Base-by-base conservation (phyloP, 495 filamentous ascomycete genomes). In the Podospora comata region DNA sequence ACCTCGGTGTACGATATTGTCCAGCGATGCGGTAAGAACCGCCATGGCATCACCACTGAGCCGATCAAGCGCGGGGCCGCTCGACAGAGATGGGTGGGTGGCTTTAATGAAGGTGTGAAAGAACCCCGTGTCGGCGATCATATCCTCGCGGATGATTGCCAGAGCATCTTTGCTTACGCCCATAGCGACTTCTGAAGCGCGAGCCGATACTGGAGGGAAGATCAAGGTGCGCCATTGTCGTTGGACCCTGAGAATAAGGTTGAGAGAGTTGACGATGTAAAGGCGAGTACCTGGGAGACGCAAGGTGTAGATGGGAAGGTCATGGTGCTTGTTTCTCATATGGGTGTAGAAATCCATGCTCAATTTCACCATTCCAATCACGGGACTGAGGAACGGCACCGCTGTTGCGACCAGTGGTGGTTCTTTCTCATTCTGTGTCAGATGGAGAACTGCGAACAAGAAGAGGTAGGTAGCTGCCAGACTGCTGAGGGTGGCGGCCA, bases 301-400 rank as follows among this genome's bases (percentile, higher is more conserved):
- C 0, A 75, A 60, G 1, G 72, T 77, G 54, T 75, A 77, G 34
- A 78, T 78, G n/a, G 76, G 74, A 0, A 73, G 55, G 59, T 74
- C 72, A 58, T 71, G 72, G 20, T 26, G 60, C 58, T 15, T 61
- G 15, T 1, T 58, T 27, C 68, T 67, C 39, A 76, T 28, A 5
- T 64, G 64, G 9, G 64, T 67, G 60, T 72, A 68, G 65, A 68
- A 76, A 57, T 69, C 34, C 5, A 60, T 67, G 27, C 72, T 74
- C 23, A 72, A 62, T 27, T 67, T 65, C 3, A 68, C 59, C 70
- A 77, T 75, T 2, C 75, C 71, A n/a, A 71, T 20, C 53, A 75
- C n/a, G 2, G 75, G 73, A 27, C 70, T 23, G 23, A 75, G 13
- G 60, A 77, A 75, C 13, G 75, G 75, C 20, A 75, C 48, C 39